phyloP scores from a whole-genome alignment of 768 basidiomycete species.

The Boletus rubropictus region DNA sequence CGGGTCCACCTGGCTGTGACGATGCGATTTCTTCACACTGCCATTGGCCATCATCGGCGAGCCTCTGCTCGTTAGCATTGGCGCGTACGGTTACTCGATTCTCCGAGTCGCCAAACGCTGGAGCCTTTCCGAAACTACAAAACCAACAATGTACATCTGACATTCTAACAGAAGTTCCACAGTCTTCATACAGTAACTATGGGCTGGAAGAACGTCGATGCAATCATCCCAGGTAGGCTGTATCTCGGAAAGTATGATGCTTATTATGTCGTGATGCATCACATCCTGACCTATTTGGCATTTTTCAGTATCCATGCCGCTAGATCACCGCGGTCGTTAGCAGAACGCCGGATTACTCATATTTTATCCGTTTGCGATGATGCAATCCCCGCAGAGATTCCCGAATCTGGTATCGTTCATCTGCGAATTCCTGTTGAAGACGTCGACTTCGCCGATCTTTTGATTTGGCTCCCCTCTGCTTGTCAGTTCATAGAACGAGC shows the following conservation, averaged over 20 bases:
- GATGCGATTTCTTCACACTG: slow-evolving; percentile 29
- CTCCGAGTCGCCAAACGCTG: slow-evolving; percentile 28
- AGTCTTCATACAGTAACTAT: slow-evolving; percentile 22
- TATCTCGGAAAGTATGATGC: slow-evolving; percentile 69
- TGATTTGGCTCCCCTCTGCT: slow-evolving; percentile 60
- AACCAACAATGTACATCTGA: slow-evolving; percentile 29
- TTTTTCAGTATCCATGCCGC: slow-evolving; percentile 59
- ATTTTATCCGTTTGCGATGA: slow-evolving; percentile 75
- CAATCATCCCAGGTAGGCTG: slow-evolving; percentile 58
- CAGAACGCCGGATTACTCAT: slow-evolving; percentile 73
- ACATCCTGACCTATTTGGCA: slow-evolving; percentile 41
- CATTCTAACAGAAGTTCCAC: slow-evolving; percentile 29
- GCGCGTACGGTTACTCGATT: slow-evolving; percentile 28
- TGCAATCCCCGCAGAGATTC: slow-evolving; percentile 62
- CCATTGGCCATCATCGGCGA: slow-evolving; percentile 20
- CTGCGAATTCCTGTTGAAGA: slow-evolving; percentile 67
- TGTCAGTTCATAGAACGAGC: slow-evolving; percentile 65
- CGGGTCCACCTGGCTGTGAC: slow-evolving; percentile 31
- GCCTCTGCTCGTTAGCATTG: slow-evolving; percentile 18
- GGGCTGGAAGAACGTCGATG: slow-evolving; percentile 63
- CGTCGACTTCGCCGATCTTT: slow-evolving; percentile 62
- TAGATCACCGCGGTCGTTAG: slow-evolving; percentile 61
- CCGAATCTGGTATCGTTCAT: slow-evolving; percentile 64
- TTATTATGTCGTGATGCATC: slow-evolving; percentile 18
- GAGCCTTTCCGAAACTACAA: slow-evolving; percentile 27